Percentiles rank a stretch among this genome's conserved stretches.
Evolutionary conservation across 1,139 yeast genomes (phyloP).

Genomic region (Protomyces arabidopsidicola): DNA sequence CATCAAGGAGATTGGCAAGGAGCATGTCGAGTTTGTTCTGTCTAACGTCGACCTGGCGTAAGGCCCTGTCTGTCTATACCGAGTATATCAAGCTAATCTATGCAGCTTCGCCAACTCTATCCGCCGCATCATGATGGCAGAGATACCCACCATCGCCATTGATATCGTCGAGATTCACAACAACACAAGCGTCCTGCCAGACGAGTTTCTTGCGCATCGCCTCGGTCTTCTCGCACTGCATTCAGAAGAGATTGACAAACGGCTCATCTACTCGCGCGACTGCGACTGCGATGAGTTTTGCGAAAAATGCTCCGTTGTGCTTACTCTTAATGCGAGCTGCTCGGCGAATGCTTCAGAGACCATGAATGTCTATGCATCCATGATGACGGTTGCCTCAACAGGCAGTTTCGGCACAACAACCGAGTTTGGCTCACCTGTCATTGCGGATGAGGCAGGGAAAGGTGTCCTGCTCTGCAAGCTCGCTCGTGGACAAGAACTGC

Average conservation of each 20-base stretch:
- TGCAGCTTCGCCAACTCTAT: conserved; percentile 76
- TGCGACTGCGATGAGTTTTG: conserved; percentile 98
- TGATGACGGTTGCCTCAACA: conserved; percentile 45
- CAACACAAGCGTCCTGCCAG: conserved; percentile 92
- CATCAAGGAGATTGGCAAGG: conserved; percentile 77
- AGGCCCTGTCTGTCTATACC: conserved; percentile 29
- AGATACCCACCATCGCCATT: conserved; percentile 58
- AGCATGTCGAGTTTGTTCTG: conserved; percentile 83
- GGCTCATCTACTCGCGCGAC: conserved; percentile 54
- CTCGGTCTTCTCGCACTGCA: conserved; percentile 85
- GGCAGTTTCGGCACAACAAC: conserved; percentile 33
- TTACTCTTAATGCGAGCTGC: conserved; percentile 80
- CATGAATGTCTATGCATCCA: conserved; percentile 84
- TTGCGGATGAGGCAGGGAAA: conserved; percentile 65
- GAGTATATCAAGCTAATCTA: not conserved
- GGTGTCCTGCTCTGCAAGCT: conserved; percentile 89
- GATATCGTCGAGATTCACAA: conserved; percentile 92
- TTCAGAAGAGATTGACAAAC: conserved; percentile 70
- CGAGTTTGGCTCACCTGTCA: conserved; percentile 67
- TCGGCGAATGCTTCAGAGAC: conserved; percentile 66
- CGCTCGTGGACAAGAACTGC: conserved; percentile 86
- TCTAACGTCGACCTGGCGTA: conserved; percentile 78
- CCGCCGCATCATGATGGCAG: conserved; percentile 88
- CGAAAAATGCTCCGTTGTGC: conserved; percentile 84
- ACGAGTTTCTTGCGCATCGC: conserved; percentile 90